These are phyloP conservation scores for Telfairia occidentalis DNA, from an alignment of 331 rosid genomes.

Conservation along the genomic window DNA sequence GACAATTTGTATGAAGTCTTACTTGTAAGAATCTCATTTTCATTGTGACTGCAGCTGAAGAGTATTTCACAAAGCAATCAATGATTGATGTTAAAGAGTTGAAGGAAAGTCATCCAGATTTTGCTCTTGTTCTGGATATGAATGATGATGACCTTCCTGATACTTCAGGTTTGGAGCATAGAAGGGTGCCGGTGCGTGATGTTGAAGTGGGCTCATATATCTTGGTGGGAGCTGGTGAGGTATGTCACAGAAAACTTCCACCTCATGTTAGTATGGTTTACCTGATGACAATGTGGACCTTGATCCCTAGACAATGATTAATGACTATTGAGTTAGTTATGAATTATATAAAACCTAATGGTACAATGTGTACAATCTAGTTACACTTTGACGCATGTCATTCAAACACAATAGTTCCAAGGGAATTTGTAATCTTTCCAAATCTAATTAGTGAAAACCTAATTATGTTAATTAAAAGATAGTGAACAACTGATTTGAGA, in stretches of 20 bases:
- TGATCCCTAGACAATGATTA: neutral
- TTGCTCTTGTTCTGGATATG: constrained; percentile 70
- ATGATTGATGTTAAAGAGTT: constrained; percentile 85
- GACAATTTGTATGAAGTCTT: neutral
- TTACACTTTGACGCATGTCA: neutral
- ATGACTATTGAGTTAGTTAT: neutral
- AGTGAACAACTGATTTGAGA: neutral
- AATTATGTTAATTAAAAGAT: neutral
- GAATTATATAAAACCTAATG: neutral
- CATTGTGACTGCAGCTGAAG: constrained; percentile 67
- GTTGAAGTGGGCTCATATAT: constrained; percentile 67
- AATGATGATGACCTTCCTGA: constrained; percentile 61
- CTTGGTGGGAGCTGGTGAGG: constrained; percentile 94
- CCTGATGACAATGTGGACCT: neutral
- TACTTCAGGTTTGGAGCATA: constrained; percentile 63
- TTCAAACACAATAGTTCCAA: neutral
- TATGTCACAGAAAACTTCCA: constrained; percentile 23
- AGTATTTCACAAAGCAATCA: constrained; percentile 80
- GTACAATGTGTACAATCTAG: neutral
- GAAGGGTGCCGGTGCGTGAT: constrained; percentile 82
- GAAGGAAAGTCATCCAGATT: constrained; percentile 88
- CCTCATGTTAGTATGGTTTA: constrained; percentile 4
- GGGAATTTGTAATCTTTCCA: neutral
- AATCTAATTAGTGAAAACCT: neutral
- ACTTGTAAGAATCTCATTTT: constrained; percentile 15